Evolutionary conservation across 345 rosid species (phyloP).

Genomic region (Lepidium africanum): DNA sequence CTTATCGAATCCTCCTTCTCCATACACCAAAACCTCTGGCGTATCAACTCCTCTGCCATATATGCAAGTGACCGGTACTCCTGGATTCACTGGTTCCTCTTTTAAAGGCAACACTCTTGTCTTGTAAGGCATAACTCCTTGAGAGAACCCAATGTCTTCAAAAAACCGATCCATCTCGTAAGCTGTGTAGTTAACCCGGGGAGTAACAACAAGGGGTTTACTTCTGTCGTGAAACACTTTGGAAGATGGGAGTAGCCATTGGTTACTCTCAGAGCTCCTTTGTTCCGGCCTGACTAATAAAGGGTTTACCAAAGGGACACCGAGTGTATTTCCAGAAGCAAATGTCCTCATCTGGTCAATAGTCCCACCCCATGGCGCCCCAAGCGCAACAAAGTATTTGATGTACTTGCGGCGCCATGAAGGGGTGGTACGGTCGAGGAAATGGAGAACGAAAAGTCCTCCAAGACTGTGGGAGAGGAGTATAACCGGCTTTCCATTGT

Average conservation of each 20-base stretch:
- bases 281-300: slow-evolving; percentile 62
- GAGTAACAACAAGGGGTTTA: slow-evolving; percentile 44
- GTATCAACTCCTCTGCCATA: slow-evolving; percentile 56
- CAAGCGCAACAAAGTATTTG: slow-evolving; percentile 70
- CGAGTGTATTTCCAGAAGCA: slow-evolving; percentile 63
- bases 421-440: slow-evolving; percentile 51
- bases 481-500: slow-evolving; percentile 64
- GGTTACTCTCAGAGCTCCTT: slow-evolving; percentile 72
- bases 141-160: slow-evolving; percentile 50
- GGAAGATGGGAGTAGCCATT: slow-evolving; percentile 75
- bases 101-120: slow-evolving; percentile 52
- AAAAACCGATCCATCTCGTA: slow-evolving; percentile 42
- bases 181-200: slow-evolving; percentile 44
- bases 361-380: slow-evolving; percentile 82
- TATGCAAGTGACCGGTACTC: slow-evolving; percentile 62
- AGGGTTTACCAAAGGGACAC: slow-evolving; percentile 77
- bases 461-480: slow-evolving; percentile 83
- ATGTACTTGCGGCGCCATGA: slow-evolving; percentile 59
- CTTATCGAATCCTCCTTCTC: slow-evolving; percentile 46
- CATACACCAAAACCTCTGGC: slow-evolving; percentile 47
- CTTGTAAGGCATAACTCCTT: slow-evolving; percentile 50
- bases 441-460: slow-evolving; percentile 59
- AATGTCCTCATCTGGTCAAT: slow-evolving; percentile 55
- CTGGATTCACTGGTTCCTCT: slow-evolving; percentile 28
- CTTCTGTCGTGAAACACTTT: slow-evolving; percentile 30